Evolutionary conservation across 768 basidiomycete genomes (phyloP), one percentile per base, ranked within the genome.

Genomic region (Mrakia blollopis): DNA sequence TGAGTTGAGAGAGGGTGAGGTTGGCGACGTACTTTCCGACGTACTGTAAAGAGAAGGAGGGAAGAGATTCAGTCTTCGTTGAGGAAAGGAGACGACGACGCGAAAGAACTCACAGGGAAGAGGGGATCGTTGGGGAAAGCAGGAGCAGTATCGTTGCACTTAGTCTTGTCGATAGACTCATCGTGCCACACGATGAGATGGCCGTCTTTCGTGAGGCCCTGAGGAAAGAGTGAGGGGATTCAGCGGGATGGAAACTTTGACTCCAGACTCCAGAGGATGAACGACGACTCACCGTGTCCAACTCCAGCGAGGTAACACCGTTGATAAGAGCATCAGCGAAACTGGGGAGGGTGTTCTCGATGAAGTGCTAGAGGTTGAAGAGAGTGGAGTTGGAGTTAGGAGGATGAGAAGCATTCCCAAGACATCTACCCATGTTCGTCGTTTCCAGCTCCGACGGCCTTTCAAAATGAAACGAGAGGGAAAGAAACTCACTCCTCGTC

Each of bases 321-420:
- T 92, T 85, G 81, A 98, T 95, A 81, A 95, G 89, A 14, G 93
- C 94, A 83, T 98, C 97, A 0, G 96, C 94, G 72, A 94, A 85
- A 1, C 92, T 85, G 35, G 88, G 76, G 9, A 77, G 47, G 23
- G 61, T 63, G 10, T 10, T 32, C 63, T 77, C 76, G 44, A 77
- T 39, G 28, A 47, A 41, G 65, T 76, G 65, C 69, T 75, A 16
- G 25, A 25, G 11, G 21, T 4, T n/a, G 30, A 11, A 13, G 21
- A 16, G 8, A 54, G 30, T 1, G 25, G 35, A 41, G 14, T 47
- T 50, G 32, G 3, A 13, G 47, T 18, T 32, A 28, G 21, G 39
- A 18, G 16, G 50, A 65, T 6, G 25, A 60, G 28, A 69, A 39
- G 30, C n/a, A 7, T 25, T 13, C 14, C 44, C 7, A 44, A 44